These are phyloP conservation scores for Cladophialophora immunda DNA, from an alignment of 2,329 filamentous ascomycete genomes.

Conservation along the genomic window DNA sequence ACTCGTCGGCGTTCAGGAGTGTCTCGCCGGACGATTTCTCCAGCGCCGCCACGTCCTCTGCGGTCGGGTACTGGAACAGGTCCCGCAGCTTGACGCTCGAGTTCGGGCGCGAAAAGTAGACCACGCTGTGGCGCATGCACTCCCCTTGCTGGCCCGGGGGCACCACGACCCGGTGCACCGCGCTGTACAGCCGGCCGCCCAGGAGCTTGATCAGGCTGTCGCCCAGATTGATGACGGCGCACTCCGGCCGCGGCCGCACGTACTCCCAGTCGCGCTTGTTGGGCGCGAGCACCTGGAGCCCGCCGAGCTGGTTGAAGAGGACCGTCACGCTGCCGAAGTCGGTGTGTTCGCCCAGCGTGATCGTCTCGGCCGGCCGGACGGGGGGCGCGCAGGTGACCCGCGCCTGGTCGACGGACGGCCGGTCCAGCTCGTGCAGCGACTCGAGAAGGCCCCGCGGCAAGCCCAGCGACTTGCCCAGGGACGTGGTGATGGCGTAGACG, in stretches of 20 bases:
- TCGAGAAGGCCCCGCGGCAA: slow-evolving; percentile 42
- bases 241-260: slow-evolving; percentile 38
- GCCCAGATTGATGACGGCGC: slow-evolving; percentile 57
- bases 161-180: slow-evolving; percentile 42
- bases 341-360: slow-evolving; percentile 46
- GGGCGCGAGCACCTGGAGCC: slow-evolving; percentile 47
- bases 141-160: slow-evolving; percentile 39
- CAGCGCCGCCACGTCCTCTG: slow-evolving; percentile 18
- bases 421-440: slow-evolving; percentile 39
- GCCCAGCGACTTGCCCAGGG: slow-evolving; percentile 43
- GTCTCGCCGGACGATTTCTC: slow-evolving; percentile 14
- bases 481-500: slow-evolving; percentile 32
- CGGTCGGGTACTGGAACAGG: slow-evolving; percentile 21
- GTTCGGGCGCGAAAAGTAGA: slow-evolving; percentile 38
- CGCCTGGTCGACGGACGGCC: slow-evolving; percentile 36
- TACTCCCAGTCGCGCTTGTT: slow-evolving; percentile 40
- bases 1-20: slow-evolving; percentile 24
- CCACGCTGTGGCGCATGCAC: slow-evolving; percentile 35
- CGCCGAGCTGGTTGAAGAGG: slow-evolving; percentile 48
- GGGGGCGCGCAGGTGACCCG: slow-evolving; percentile 40
- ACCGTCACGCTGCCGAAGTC: slow-evolving; percentile 51
- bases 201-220: slow-evolving; percentile 59
- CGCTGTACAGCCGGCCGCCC: slow-evolving; percentile 48
- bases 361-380: slow-evolving; percentile 41
- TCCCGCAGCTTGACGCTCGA: slow-evolving; percentile 22